Evolutionary conservation across 2,329 filamentous ascomycete species (phyloP), one percentile per base, ranked within the genome.

Genomic region (Colletotrichum chrysophilum): DNA sequence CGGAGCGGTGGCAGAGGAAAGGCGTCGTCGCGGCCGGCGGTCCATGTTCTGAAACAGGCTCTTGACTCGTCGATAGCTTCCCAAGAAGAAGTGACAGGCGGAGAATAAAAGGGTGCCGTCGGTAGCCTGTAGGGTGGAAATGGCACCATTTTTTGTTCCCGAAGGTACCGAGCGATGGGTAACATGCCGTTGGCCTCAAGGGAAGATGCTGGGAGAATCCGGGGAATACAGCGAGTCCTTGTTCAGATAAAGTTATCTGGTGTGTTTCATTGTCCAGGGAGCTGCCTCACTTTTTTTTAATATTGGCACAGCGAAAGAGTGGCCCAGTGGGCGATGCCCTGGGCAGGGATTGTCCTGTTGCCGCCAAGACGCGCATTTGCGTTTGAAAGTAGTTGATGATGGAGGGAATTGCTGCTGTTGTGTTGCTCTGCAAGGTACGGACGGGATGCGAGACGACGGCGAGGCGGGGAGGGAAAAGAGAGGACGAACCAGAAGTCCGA

Each of bases 201-300:
- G 64, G 58, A 61, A 69, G 64, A 70, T 71, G 71, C 69, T 71
- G 68, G 76, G 38, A 70, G 68, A 58, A 48, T 38, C 43, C 58
- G 60, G 71, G 69, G 76, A 67, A 58, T 48, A 48, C 48, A 58
- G 66, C 72, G 55, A 60, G 56, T 74, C 64, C 74, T 61, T 76
- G 67, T 76, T 60, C 58, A 74, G 56, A 74, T 76, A 76, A 69
- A 76, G 74, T 76, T 76, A 26, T 52, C n/a, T 66, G 56, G 64
- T 60, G 28, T 69, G 74, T 76, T 76, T 76, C 74, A 74, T 60
- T 28, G 34, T 58, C 16, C 64, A 28, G 60, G 70, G 32, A 64
- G 32, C 43, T 64, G 69, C 73, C 69, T 75, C 69, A 58, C 56
- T 67, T 61, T 55, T 66, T 16, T 56, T 21, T 64, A 32, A n/a